Percentiles rank a stretch among this genome's conserved stretches.
phyloP scores from a whole-genome alignment of 805 yeast species.

The Candida silvicultrix region DNA sequence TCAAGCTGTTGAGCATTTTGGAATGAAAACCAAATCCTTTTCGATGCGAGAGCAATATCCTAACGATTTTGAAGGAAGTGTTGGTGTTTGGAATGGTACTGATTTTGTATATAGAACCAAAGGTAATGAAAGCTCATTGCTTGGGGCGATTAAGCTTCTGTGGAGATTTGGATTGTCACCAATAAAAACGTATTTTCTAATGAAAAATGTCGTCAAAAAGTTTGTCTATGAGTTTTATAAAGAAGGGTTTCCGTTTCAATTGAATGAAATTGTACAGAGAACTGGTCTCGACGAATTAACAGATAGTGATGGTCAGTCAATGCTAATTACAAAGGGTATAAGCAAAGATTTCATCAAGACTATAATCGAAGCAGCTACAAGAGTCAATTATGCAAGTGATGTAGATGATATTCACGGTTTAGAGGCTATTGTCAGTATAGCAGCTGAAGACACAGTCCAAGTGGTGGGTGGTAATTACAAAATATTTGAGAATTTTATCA shows the following conservation, averaged over 20 bases:
- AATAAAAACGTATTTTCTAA: slow-evolving; percentile 14
- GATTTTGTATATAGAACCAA: slow-evolving; percentile 13
- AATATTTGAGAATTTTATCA: slow-evolving; percentile 35
- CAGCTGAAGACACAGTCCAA: slow-evolving; percentile 28
- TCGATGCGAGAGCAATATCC: slow-evolving; percentile 11
- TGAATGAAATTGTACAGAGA: slow-evolving; percentile 1
- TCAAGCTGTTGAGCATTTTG: slow-evolving; percentile 31
- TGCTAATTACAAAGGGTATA: slow-evolving; percentile 18
- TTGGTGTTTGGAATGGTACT: slow-evolving; percentile 34
- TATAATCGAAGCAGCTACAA: slow-evolving; percentile 32
- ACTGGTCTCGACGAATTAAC: slow-evolving; percentile 24
- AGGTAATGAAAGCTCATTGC: slow-evolving; percentile 1
- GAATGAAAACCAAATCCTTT: slow-evolving; percentile 18
- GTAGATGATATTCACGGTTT: slow-evolving; percentile 36
- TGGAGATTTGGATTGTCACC: slow-evolving; percentile 27
- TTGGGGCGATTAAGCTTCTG: slow-evolving; percentile 15
- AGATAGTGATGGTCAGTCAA: slow-evolving; percentile 19
- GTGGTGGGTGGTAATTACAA: slow-evolving; percentile 40
- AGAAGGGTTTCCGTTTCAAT: slow-evolving; percentile 32
- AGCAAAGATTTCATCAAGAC: slow-evolving; percentile 22
- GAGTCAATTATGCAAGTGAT: slow-evolving; percentile 39
- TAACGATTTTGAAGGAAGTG: slow-evolving; percentile 9
- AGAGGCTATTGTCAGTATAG: slow-evolving; percentile 33
- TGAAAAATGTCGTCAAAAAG: slow-evolving; percentile 13
- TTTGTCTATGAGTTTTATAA: slow-evolving; percentile 26